phyloP scores from a whole-genome alignment of 805 yeast species.

The Starmera quercuum region DNA sequence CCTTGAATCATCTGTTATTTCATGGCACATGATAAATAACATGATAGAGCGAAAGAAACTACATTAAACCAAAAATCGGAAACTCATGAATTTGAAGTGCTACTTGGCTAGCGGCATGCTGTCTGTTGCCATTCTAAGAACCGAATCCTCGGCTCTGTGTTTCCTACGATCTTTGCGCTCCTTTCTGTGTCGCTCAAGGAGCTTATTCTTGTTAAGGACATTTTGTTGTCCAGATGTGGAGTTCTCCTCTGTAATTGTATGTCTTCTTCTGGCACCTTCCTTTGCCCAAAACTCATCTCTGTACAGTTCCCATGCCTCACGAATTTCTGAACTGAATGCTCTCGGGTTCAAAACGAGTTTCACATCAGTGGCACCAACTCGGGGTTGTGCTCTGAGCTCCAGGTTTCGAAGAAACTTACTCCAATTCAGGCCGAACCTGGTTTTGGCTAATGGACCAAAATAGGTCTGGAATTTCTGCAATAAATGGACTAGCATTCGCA shows the following conservation, averaged over 20 bases:
- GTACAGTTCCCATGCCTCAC: slow-evolving; percentile 94
- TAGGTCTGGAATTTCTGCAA: slow-evolving; percentile 1
- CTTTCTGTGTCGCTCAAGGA: slow-evolving; percentile 29
- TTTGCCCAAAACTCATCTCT: slow-evolving; percentile 90
- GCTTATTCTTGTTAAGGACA: slow-evolving; percentile 20
- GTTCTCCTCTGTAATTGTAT: slow-evolving; percentile 6
- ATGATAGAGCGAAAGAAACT: too few relatives aligned
- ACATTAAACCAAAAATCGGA: too few relatives aligned
- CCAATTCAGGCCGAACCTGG: slow-evolving; percentile 1
- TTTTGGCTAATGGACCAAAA: slow-evolving; percentile 9
- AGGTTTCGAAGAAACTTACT: slow-evolving; percentile 6
- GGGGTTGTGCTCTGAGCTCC: slow-evolving; percentile 42
- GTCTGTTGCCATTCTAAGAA: too few relatives aligned
- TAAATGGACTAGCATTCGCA: slow-evolving; percentile 17
- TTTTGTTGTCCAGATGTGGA: not conserved
- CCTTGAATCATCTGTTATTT: too few relatives aligned
- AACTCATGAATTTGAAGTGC: too few relatives aligned
- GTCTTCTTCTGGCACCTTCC: slow-evolving; percentile 62
- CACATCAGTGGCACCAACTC: slow-evolving; percentile 72
- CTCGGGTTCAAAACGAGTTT: slow-evolving; percentile 77
- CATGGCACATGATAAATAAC: too few relatives aligned
- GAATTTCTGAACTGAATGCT: slow-evolving; percentile 69
- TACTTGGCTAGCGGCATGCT: too few relatives aligned
- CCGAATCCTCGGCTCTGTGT: too few relatives aligned
- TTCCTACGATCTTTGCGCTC: slow-evolving; percentile 33